These are phyloP conservation scores for Pisolithus orientalis DNA, from an alignment of 768 basidiomycete genomes.

Conservation along the genomic window DNA sequence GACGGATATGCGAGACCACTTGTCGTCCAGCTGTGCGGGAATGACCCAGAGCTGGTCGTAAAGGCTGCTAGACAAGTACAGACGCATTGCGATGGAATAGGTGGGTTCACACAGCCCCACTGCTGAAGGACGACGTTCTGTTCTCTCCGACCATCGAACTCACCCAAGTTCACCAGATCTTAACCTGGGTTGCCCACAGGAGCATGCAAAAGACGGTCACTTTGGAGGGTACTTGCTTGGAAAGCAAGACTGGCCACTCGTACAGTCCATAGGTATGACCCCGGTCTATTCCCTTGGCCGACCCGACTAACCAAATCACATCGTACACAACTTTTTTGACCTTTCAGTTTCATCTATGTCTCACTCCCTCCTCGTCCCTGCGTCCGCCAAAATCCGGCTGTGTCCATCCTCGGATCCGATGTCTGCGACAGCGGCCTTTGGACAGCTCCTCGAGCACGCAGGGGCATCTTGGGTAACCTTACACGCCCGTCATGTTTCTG, in stretches of 20 bases:
- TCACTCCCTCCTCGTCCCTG: slow-evolving; percentile 54
- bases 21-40: slow-evolving; percentile 69
- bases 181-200: slow-evolving; percentile 78
- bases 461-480: slow-evolving; percentile 69
- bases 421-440: slow-evolving; percentile 49
- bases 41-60: slow-evolving; percentile 57
- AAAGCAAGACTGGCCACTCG: slow-evolving; percentile 66
- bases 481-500: slow-evolving; percentile 69
- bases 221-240: slow-evolving; percentile 73
- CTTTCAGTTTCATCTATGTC: slow-evolving; percentile 58
- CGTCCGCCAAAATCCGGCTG: slow-evolving; percentile 57
- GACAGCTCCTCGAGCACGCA: slow-evolving; percentile 50
- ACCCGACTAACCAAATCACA: no score
- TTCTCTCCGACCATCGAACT: slow-evolving; percentile 5
- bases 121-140: neutral
- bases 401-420: slow-evolving; percentile 41
- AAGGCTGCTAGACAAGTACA: slow-evolving; percentile 56
- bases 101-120: slow-evolving; percentile 30
- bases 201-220: slow-evolving; percentile 57
- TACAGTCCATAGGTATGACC: slow-evolving; percentile 52
- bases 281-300: neutral
- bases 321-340: neutral
- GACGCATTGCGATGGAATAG: slow-evolving; percentile 61
- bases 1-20: slow-evolving; percentile 38
- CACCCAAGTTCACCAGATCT: slow-evolving; percentile 44